phyloP scores from a whole-genome alignment of 331 rosid genomes.

The Prunus yedoensis region DNA sequence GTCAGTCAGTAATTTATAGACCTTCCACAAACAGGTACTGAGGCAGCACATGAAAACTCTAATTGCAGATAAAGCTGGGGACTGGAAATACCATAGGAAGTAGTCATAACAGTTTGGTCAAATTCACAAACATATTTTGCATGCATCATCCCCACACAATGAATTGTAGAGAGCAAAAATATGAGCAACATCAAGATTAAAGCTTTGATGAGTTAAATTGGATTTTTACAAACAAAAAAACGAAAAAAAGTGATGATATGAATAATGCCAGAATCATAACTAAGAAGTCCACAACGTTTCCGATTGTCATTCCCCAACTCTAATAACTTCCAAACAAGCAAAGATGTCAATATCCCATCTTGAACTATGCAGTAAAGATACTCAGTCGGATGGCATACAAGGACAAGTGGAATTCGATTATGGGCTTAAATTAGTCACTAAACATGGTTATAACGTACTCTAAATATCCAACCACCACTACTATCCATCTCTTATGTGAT shows the following conservation, averaged over 20 bases:
- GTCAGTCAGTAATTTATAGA: constrained; percentile 33
- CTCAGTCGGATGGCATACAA: neutral
- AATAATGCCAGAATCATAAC: neutral
- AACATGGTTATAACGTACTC: neutral
- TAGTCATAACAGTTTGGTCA: constrained; percentile 20
- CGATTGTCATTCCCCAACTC: neutral
- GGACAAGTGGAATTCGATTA: neutral
- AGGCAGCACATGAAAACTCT: constrained; percentile 12
- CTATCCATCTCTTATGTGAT: neutral
- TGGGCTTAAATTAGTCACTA: neutral
- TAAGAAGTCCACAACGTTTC: neutral
- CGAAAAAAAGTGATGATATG: neutral
- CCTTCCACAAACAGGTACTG: constrained; percentile 6
- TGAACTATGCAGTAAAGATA: neutral
- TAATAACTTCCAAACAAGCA: neutral
- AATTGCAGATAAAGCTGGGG: neutral
- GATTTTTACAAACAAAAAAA: neutral
- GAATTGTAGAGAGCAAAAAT: neutral
- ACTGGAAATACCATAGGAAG: neutral
- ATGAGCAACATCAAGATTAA: neutral
- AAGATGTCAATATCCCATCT: neutral
- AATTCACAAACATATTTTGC: constrained; percentile 8
- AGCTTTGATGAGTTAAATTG: neutral
- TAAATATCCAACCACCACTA: neutral
- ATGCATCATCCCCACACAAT: neutral